Percentiles rank a stretch among this genome's conserved stretches.
phyloP scores from a whole-genome alignment of 768 basidiomycete species.

The Leccinum boreale region DNA sequence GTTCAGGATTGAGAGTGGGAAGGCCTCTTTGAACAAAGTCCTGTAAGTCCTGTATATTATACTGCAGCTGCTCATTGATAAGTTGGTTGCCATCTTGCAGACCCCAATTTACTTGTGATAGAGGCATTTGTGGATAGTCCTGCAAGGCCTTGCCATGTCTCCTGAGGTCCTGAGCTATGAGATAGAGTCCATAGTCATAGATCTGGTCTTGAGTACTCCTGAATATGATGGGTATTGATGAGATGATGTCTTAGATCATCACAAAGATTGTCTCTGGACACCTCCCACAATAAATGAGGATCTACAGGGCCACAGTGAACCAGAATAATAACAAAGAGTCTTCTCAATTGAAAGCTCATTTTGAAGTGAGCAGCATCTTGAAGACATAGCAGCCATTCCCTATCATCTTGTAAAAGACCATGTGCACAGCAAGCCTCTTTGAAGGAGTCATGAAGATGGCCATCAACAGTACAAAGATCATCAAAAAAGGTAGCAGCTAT shows the following conservation, averaged over 20 bases:
- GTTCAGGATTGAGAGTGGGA: neutral
- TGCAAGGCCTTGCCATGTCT: neutral
- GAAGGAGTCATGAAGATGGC: neutral
- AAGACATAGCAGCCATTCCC: neutral
- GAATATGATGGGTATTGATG: neutral
- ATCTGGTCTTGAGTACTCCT: neutral
- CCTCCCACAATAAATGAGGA: neutral
- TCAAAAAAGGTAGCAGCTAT: neutral
- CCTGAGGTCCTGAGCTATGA: neutral
- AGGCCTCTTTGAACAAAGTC: neutral
- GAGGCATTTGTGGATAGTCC: neutral
- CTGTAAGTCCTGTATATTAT: neutral
- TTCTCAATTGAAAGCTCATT: no score
- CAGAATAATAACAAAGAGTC: no score
- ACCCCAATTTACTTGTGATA: neutral
- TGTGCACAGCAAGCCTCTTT: conserved; percentile 33
- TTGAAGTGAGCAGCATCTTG: no score
- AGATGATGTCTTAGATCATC: neutral
- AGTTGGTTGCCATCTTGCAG: neutral
- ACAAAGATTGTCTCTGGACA: neutral
- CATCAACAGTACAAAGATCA: neutral
- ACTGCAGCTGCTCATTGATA: conserved; percentile 8
- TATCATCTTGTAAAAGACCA: conserved; percentile 40
- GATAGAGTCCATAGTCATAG: neutral
- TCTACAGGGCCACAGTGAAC: neutral